Evolutionary conservation across 106 monocot species (phyloP), one percentile per base, ranked within the genome.

Genomic region (Apostasia ramifera): DNA sequence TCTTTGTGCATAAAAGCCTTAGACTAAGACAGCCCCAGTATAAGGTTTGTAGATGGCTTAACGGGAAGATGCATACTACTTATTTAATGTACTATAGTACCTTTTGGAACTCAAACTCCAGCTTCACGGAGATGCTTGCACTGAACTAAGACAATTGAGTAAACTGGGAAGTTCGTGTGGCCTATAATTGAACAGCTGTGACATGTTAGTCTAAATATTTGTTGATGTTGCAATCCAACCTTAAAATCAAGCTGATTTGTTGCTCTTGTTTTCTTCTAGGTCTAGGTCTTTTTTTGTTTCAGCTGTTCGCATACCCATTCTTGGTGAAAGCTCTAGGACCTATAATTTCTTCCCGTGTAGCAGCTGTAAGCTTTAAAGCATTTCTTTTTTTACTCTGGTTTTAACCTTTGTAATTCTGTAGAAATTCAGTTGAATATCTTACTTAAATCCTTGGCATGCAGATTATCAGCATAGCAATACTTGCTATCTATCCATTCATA

Each of bases 401-500:
- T 4, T 37, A 57, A 11, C 40, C 6, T 51, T 1, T 48, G 44
- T 13, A 61, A 48, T 66, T 68, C 26, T 2, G 67, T 58, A 45
- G 11, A 44, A 8, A 12, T 13, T 44, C 12, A 54, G 12, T 40
- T 10, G 1, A 26, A 5, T 52, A 10, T 48, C 0, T 64, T 46
- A 15, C 46, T 54, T 68, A 3, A 0, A 56, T 59, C 4, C 10
- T 67, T 73, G 11, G 40, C 66, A 9, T 84, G 75, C 75, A 95
- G 95, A 73, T 69, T 55, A 38, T 91, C 13, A 41, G 69, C 8
- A 76, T 95, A 47, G 83, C 81, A 14, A 59, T 91, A 47, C 81
- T 95, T 7, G 66, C 78, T 6, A 55, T 57, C 66, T 95, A 84
- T 64, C 81, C 85, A 43, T 76, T 86, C 58, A 83, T 88, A 71